phyloP scores from a whole-genome alignment of 192 early-diverging fungal genomes.

The Backusella westeae region DNA sequence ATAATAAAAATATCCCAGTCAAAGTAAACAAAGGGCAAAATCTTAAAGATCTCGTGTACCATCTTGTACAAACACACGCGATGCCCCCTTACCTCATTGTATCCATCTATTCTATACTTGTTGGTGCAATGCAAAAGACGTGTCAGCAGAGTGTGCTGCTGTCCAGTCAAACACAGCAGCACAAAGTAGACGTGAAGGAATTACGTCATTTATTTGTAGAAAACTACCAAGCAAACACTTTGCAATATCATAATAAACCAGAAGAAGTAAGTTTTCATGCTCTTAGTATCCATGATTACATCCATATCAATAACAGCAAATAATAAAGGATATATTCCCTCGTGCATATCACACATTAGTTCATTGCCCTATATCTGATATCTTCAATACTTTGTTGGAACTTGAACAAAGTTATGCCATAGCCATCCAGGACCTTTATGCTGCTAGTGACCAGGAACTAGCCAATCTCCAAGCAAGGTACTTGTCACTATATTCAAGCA shows the following conservation, averaged over 20 bases:
- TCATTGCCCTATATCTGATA: constrained; percentile 50
- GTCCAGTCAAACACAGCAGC: neutral
- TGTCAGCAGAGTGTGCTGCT: neutral
- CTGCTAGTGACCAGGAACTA: constrained; percentile 4
- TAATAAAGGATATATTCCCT: constrained; percentile 51
- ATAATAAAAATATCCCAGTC: neutral
- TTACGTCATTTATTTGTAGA: constrained; percentile 36
- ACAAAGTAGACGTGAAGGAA: neutral
- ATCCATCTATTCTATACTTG: constrained; percentile 43
- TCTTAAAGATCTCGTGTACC: constrained; percentile 40
- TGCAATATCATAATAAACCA: constrained; percentile 43
- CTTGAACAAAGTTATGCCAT: constrained; percentile 52
- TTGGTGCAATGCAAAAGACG: constrained; percentile 37
- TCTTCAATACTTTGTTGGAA: constrained; percentile 56
- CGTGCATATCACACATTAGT: constrained; percentile 57
- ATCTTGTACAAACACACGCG: constrained; percentile 39
- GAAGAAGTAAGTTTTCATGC: constrained; percentile 39
- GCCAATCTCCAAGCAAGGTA: neutral
- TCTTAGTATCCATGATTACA: neutral
- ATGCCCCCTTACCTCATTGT: constrained; percentile 47
- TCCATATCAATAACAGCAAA: neutral
- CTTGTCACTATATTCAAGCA: neutral
- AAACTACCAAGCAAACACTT: constrained; percentile 41
- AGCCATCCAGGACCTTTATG: constrained; percentile 41
- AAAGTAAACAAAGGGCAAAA: constrained; percentile 36